Percentiles rank a stretch among this genome's conserved stretches.
Conservation (phyloP, 106 monocot genomes). For the Vanilla planifolia region DNA sequence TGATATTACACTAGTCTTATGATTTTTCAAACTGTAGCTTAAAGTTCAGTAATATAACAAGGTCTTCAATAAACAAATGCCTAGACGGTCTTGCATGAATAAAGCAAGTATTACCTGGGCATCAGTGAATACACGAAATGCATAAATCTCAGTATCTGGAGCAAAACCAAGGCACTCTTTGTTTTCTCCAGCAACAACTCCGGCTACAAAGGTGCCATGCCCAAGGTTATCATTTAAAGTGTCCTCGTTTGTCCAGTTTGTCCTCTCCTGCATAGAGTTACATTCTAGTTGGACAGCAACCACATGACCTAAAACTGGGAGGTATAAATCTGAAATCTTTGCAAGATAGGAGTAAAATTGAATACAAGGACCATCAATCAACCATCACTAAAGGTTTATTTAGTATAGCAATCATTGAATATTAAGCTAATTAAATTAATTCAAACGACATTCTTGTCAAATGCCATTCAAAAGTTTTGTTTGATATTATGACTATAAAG, state of each 20-base stretch:
- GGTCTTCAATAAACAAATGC: not conserved
- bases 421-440: too few relatives aligned
- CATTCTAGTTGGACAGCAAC: not conserved
- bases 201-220: slow-evolving; percentile 98
- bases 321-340: not conserved
- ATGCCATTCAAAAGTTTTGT: too few relatives aligned
- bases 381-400: too few relatives aligned
- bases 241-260: slow-evolving; percentile 99
- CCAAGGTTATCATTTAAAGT: slow-evolving; percentile 99
- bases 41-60: too few relatives aligned
- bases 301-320: not conserved
- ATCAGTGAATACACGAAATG: slow-evolving; percentile 99
- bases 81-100: slow-evolving; percentile 1
- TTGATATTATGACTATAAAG: too few relatives aligned
- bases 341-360: not conserved
- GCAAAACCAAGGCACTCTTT: slow-evolving; percentile 96
- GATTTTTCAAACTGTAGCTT: too few relatives aligned
- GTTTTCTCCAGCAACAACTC: slow-evolving; percentile 97
- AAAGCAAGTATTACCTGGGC: slow-evolving; percentile 81
- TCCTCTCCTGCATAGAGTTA: slow-evolving; percentile 65
- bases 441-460: too few relatives aligned
- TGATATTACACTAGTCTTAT: too few relatives aligned
- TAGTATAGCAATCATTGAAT: too few relatives aligned
- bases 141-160: slow-evolving; percentile 96
- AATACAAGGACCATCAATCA: too few relatives aligned